phyloP scores from a whole-genome alignment of 805 yeast genomes.

The Metschnikowia baotianmanensis region DNA sequence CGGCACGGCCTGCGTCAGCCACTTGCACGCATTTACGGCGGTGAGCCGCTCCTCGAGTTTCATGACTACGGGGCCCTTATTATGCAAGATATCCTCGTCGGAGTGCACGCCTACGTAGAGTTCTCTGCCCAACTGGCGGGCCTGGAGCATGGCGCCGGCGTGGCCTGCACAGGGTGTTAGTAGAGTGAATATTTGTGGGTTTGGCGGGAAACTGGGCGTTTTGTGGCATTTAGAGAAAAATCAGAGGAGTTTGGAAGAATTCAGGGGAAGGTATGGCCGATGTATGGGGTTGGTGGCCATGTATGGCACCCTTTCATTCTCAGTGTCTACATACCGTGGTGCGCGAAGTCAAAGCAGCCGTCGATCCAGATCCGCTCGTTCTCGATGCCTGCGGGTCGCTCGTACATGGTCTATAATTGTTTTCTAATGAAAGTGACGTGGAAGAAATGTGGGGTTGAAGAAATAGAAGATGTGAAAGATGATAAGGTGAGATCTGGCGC shows the following conservation, averaged over 20 bases:
- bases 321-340: constrained; percentile 66
- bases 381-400: constrained; percentile 42
- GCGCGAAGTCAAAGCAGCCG: constrained; percentile 97
- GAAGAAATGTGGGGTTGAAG: neutral
- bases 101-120: constrained; percentile 87
- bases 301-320: neutral
- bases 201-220: neutral
- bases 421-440: no score
- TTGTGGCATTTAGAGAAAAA: no score
- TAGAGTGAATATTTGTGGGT: neutral
- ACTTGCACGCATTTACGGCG: constrained; percentile 89
- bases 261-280: neutral
- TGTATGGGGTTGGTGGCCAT: neutral
- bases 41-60: constrained; percentile 67
- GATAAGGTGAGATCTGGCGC: no score
- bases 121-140: constrained; percentile 75
- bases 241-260: no score
- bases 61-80: constrained; percentile 97
- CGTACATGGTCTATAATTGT: constrained; percentile 30
- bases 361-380: constrained; percentile 82
- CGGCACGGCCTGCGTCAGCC: constrained; percentile 72
- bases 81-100: constrained; percentile 76
- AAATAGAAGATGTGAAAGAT: no score
- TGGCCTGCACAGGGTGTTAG: constrained; percentile 54
- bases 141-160: constrained; percentile 95